These are phyloP conservation scores for Lycium barbarum DNA, from an alignment of 257 asterid species.

Conservation along the genomic window DNA sequence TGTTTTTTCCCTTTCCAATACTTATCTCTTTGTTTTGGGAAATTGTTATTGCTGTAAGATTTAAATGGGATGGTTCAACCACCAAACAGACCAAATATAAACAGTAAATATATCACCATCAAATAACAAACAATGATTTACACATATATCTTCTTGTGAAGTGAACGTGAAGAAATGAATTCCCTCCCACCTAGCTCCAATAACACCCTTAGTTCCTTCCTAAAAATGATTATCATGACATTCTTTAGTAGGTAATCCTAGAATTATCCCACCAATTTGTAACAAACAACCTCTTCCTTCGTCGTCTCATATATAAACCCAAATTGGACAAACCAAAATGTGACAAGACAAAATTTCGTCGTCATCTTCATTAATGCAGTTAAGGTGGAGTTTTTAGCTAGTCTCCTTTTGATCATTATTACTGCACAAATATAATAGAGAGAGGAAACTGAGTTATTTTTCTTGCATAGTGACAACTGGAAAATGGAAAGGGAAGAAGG, in stretches of 20 bases:
- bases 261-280: slow-evolving; percentile 24
- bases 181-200: slow-evolving; percentile 30
- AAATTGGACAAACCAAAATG: neutral
- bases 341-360: neutral
- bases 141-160: slow-evolving; percentile 54
- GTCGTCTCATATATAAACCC: neutral
- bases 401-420: neutral
- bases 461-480: neutral
- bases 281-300: slow-evolving; percentile 32
- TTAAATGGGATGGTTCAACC: slow-evolving; percentile 55
- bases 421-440: neutral
- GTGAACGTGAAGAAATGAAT: slow-evolving; percentile 90
- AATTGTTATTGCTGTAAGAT: neutral
- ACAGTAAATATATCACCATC: slow-evolving; percentile 56
- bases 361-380: slow-evolving; percentile 4
- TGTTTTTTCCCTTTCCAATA: neutral
- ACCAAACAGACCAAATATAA: slow-evolving; percentile 36
- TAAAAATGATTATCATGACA: slow-evolving; percentile 34
- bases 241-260: slow-evolving; percentile 27
- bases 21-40: neutral
- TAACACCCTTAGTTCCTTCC: slow-evolving; percentile 26
- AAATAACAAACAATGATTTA: slow-evolving; percentile 55
- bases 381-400: neutral
- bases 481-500: slow-evolving; percentile 62
- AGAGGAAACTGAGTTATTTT: neutral